These are phyloP conservation scores for Solanum microdontum DNA, from an alignment of 257 asterid species.

Conservation along the genomic window DNA sequence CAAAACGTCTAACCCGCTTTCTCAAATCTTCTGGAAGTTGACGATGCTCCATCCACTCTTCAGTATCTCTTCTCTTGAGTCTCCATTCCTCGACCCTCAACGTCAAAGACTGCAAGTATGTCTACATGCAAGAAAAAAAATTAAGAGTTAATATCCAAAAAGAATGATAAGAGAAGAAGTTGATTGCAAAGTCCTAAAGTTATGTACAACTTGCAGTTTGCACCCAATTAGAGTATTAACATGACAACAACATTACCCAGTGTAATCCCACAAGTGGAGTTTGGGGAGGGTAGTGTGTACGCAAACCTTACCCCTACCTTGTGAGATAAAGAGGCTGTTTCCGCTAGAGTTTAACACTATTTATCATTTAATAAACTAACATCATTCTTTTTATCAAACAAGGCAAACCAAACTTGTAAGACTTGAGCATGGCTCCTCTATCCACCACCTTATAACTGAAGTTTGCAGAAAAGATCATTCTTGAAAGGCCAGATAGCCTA, in stretches of 20 bases:
- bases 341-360: neutral
- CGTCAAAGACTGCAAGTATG: slow-evolving; percentile 82
- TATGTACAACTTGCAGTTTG: neutral
- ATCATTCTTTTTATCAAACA: neutral
- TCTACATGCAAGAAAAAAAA: slow-evolving; percentile 30
- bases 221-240: neutral
- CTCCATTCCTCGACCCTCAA: slow-evolving; percentile 90
- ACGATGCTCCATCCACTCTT: slow-evolving; percentile 98
- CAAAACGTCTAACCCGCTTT: slow-evolving; percentile 73
- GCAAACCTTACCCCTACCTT: neutral
- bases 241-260: neutral
- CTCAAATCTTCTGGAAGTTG: slow-evolving; percentile 88
- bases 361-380: neutral
- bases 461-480: neutral
- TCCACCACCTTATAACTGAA: neutral
- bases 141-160: neutral
- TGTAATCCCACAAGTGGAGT: neutral
- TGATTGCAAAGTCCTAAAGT: neutral
- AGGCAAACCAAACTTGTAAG: neutral
- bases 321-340: neutral
- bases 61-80: slow-evolving; percentile 79
- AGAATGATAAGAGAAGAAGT: neutral
- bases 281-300: neutral
- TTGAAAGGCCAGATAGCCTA: neutral
- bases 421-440: neutral